phyloP scores from a whole-genome alignment of 805 yeast species.

The Clavispora vitiphila region DNA sequence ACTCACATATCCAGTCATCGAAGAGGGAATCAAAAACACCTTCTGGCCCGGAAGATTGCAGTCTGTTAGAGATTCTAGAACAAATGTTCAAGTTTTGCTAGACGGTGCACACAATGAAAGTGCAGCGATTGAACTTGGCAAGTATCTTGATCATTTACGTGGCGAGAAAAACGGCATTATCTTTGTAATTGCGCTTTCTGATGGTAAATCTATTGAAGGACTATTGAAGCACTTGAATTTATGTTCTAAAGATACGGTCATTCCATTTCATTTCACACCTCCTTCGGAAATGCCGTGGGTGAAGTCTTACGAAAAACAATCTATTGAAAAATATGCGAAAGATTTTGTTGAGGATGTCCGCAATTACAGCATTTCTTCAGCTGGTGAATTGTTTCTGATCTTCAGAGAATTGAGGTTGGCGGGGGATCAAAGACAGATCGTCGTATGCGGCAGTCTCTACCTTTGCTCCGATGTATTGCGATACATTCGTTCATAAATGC shows the following conservation, averaged over 20 bases:
- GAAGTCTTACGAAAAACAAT: constrained; percentile 35
- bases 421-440: constrained; percentile 27
- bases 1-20: constrained; percentile 32
- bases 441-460: constrained; percentile 40
- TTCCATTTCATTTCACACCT: constrained; percentile 57
- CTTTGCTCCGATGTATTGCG: constrained; percentile 38
- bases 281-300: constrained; percentile 98
- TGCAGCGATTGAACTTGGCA: constrained; percentile 71
- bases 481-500: constrained; percentile 3
- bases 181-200: constrained; percentile 71
- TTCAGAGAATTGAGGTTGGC: constrained; percentile 8
- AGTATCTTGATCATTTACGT: constrained; percentile 37
- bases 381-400: constrained; percentile 3
- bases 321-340: constrained; percentile 25
- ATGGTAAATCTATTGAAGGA: constrained; percentile 57
- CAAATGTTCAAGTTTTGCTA: constrained; percentile 40
- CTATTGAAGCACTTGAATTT: constrained; percentile 49
- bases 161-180: constrained; percentile 30
- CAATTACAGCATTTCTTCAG: background rate
- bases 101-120: constrained; percentile 94
- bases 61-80: constrained; percentile 16
- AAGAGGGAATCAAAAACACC: constrained; percentile 50
- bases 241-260: constrained; percentile 46
- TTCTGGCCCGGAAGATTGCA: constrained; percentile 91
- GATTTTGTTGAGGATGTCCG: constrained; percentile 18